Base-by-base conservation (phyloP, 495 filamentous ascomycete species). In the Hypoxylon perforatum region DNA sequence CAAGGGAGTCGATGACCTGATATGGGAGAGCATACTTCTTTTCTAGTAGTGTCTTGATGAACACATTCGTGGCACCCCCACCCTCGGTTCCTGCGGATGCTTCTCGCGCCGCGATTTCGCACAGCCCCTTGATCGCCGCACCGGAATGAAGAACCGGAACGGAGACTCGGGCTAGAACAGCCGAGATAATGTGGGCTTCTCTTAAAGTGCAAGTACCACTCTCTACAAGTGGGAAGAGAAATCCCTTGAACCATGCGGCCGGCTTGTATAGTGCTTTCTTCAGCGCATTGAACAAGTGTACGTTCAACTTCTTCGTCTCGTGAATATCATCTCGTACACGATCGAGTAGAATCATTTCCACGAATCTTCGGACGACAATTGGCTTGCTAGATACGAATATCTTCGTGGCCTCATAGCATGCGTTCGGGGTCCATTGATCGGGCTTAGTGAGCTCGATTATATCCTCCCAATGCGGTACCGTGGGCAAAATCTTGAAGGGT, bases 251-350 rank as follows among this genome's bases (percentile, higher is more conserved):
- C 79, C 96, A 99, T 19, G 92, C 92, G 0, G 92, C 91, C 1
- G 95, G 96, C 73, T 97, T 98, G 82, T 97, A 99, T 8, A 98
- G 83, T 2, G 89, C 88, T 73, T 96, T 96, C 76, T 96, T 97
- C 46, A 99, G 81, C 1, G 92, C 87, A 59, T 93, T 91, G 82
- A 96, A 99, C 3, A 97, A 85, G 78, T 98, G 96, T 1, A 97
- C 90, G 62, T 97, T 97, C 42, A 99, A 81, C 71, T 96, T 97
- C 79, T 92, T 94, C 92, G 68, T 69, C 61, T 75, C 72, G 41
- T 69, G 54, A 35, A 75, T 93, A 59, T 98, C 92, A 63, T 97
- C 92, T 21, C 93, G 90, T 17, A 98, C 92, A 39, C 90, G 88
- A 39, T 94, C 91, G 38, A 99, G 82, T 10, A 99, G 80, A 44